Evolutionary conservation across 345 rosid species (phyloP), one percentile per base, ranked within the genome.

Genomic region (Balakata baccata): DNA sequence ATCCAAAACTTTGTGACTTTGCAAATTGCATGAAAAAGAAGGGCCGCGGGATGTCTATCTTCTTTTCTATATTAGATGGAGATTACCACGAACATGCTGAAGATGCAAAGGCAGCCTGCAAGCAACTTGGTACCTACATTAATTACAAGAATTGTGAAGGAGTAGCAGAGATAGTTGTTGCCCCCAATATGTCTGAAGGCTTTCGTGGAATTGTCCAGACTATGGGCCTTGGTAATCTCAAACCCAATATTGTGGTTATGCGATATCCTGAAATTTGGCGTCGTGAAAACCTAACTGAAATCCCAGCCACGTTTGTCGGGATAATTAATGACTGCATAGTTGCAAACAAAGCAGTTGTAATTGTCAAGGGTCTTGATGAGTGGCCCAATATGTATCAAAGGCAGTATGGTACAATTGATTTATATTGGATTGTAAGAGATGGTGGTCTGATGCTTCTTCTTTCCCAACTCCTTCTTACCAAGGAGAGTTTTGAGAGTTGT

Each of bases 191-290:
- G 99, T 82, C 89, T 0, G 96, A 90, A 85, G 99, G 99, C 50
- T 96, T 96, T 79, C 93, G 99, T 51, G 99, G 97, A 58, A 87
- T 96, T 65, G 88, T 96, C 70, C 99, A 96, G 80, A 96, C 98
- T 3, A 96, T 96, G 99, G 98, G 99, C 73, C 90, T 96, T 2
- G 99, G 99, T 25, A 91, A 93, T 62, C 95, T 96, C 69, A 96
- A 96, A 85, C 99, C 99, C 67, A 96, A 96, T 74, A 96, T 96
- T 6, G 91, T 96, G 43, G 99, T 93, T 64, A 96, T 96, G 98
- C 84, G 98, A 39, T 96, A 96, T 86, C 99, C 97, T 22, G 99
- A 96, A 81, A 96, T 93, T 73, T 96, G 99, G 99, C 97, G 99
- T 58, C 86, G 95, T 2, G 97, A 95, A 77, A 96, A 91, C 76